Evolutionary conservation across 1,284 basidiomycete genomes (phyloP).

Genomic region (Xerocomus amazonicus): DNA sequence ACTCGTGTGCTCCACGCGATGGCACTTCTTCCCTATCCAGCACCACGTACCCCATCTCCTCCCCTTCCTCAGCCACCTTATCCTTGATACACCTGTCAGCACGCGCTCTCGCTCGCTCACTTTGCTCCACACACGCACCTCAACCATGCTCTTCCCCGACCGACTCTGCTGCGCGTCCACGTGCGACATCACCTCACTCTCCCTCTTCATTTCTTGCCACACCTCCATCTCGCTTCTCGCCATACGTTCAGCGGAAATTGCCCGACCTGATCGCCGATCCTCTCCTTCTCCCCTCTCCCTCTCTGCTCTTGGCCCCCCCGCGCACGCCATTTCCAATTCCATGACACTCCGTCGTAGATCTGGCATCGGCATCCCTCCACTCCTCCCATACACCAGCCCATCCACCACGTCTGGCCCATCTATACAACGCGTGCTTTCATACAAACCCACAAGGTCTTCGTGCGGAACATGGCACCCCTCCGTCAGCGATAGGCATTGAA

Average conservation of each 20-base stretch:
- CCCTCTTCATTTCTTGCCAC: slow-evolving; percentile 30
- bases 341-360: slow-evolving; percentile 63
- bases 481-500: slow-evolving; percentile 59
- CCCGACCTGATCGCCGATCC: slow-evolving; percentile 28
- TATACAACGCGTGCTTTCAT: slow-evolving; percentile 29
- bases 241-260: slow-evolving; percentile 36
- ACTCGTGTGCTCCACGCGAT: slow-evolving; percentile 44
- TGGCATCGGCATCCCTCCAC: slow-evolving; percentile 35
- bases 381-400: slow-evolving; percentile 36
- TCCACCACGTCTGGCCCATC: slow-evolving; percentile 31
- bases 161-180: slow-evolving; percentile 49
- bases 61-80: slow-evolving; percentile 44
- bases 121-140: slow-evolving; percentile 38
- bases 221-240: slow-evolving; percentile 16
- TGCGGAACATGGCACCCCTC: slow-evolving; percentile 50
- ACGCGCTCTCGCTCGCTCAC: not conserved
- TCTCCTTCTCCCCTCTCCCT: slow-evolving; percentile 23
- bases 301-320: slow-evolving; percentile 28
- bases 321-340: slow-evolving; percentile 53
- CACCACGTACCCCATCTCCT: slow-evolving; percentile 52
- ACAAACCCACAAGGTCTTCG: slow-evolving; percentile 39
- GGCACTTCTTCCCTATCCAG: slow-evolving; percentile 37
- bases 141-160: slow-evolving; percentile 34
- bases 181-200: slow-evolving; percentile 50
- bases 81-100: slow-evolving; percentile 5